Conservation (phyloP, 192 early-diverging fungal species). For the Backusella australiensis region DNA sequence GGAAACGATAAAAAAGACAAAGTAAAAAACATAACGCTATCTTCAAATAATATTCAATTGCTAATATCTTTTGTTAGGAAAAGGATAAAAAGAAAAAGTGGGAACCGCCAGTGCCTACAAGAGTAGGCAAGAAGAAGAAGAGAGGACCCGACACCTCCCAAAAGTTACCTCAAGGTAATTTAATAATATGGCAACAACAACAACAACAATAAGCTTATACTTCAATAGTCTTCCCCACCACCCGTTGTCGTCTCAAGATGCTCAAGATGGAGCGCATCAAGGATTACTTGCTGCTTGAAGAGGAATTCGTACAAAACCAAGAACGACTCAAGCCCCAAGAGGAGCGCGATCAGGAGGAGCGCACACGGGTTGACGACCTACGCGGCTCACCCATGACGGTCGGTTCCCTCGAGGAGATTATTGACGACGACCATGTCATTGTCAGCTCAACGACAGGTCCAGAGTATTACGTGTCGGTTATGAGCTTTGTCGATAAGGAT, state of each 20-base stretch:
- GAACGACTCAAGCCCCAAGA: slow-evolving; percentile 96
- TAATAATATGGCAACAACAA: background rate
- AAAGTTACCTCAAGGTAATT: slow-evolving; percentile 88
- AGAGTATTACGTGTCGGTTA: slow-evolving; percentile 96
- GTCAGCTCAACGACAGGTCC: slow-evolving; percentile 89
- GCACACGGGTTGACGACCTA: slow-evolving; percentile 91
- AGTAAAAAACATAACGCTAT: slow-evolving; percentile 8
- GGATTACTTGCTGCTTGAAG: slow-evolving; percentile 97
- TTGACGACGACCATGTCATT: slow-evolving; percentile 99
- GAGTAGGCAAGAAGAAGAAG: slow-evolving; percentile 98
- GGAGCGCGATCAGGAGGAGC: slow-evolving; percentile 91
- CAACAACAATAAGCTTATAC: background rate
- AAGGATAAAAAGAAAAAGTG: slow-evolving; percentile 90
- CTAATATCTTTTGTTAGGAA: slow-evolving; percentile 31
- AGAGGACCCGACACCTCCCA: slow-evolving; percentile 86
- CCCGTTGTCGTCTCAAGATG: slow-evolving; percentile 95
- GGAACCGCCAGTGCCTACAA: slow-evolving; percentile 98
- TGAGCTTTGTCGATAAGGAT: slow-evolving; percentile 99
- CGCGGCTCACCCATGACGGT: slow-evolving; percentile 97
- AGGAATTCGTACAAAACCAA: slow-evolving; percentile 99
- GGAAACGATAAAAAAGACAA: slow-evolving; percentile 64
- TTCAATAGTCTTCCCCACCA: slow-evolving; percentile 88
- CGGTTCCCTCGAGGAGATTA: slow-evolving; percentile 96
- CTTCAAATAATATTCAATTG: too few species aligned
- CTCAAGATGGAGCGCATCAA: slow-evolving; percentile 98